phyloP scores from a whole-genome alignment of 768 basidiomycete genomes.

The Boletales sp. region DNA sequence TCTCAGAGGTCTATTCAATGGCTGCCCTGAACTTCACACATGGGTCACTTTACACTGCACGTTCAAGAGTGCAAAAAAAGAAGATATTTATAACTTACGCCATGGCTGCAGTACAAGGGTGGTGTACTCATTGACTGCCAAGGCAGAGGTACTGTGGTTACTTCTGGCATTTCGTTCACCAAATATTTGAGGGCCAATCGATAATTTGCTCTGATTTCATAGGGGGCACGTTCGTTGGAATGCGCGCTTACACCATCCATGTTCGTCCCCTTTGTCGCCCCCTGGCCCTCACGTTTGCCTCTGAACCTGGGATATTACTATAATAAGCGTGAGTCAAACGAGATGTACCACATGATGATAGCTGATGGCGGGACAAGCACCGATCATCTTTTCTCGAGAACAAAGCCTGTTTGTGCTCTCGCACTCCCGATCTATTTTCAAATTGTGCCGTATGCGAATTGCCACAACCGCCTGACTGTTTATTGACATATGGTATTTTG shows the following conservation, averaged over 20 bases:
- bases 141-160: no score
- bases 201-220: not conserved
- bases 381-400: not conserved
- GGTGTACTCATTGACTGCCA: no score
- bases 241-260: not conserved
- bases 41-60: no score
- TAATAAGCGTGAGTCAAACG: not conserved
- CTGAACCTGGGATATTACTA: not conserved
- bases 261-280: not conserved
- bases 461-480: not conserved
- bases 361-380: not conserved
- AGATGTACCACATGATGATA: not conserved
- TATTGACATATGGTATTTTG: conserved; percentile 7
- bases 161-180: not conserved
- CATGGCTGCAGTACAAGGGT: no score
- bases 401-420: no score
- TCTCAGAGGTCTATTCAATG: no score
- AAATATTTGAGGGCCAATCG: not conserved
- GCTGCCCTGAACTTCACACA: no score
- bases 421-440: not conserved
- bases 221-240: conserved; percentile 6
- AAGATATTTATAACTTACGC: no score
- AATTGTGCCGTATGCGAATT: not conserved
- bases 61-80: conserved; percentile 13
- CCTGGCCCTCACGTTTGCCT: not conserved